Conservation (phyloP, 495 filamentous ascomycete species). For the Durotheca rogersii region DNA sequence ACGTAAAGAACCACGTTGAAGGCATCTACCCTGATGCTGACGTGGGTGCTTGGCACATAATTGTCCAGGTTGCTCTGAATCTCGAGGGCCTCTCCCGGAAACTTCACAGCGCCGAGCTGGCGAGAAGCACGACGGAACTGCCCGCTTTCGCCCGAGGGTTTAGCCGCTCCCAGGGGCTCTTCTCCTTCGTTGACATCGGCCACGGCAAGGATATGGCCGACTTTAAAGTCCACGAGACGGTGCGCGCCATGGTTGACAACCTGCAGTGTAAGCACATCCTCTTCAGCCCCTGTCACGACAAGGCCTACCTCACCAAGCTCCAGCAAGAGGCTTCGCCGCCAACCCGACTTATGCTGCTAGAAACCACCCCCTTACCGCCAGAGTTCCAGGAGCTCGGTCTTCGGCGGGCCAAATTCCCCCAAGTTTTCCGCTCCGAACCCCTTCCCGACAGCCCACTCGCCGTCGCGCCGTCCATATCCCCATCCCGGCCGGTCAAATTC, state of each 20-base stretch:
- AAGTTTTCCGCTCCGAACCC: conserved; percentile 41
- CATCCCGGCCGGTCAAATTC: neutral
- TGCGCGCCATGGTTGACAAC: conserved; percentile 59
- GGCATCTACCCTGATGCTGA: conserved; percentile 28
- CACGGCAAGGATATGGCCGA: conserved; percentile 62
- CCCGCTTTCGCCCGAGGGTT: conserved; percentile 59
- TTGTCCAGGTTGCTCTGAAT: conserved; percentile 64
- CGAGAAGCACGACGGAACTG: conserved; percentile 51
- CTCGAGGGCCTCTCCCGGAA: conserved; percentile 54
- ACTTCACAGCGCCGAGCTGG: conserved; percentile 50
- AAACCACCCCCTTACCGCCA: conserved; percentile 37
- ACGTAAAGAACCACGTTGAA: conserved; percentile 53
- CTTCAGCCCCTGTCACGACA: conserved; percentile 64
- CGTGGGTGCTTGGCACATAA: conserved; percentile 54
- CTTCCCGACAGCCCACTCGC: conserved; percentile 13
- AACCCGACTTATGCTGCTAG: conserved; percentile 32
- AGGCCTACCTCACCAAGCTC: conserved; percentile 57
- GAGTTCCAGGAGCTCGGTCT: conserved; percentile 36
- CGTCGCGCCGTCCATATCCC: neutral
- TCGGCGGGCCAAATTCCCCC: conserved; percentile 28
- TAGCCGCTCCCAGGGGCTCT: conserved; percentile 58
- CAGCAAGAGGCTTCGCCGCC: conserved; percentile 29
- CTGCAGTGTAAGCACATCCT: conserved; percentile 67
- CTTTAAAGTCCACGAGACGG: conserved; percentile 52
- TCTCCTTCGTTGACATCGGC: conserved; percentile 63